Evolutionary conservation across 306 rosid genomes (phyloP).

Genomic region (Vigna nakashimae): DNA sequence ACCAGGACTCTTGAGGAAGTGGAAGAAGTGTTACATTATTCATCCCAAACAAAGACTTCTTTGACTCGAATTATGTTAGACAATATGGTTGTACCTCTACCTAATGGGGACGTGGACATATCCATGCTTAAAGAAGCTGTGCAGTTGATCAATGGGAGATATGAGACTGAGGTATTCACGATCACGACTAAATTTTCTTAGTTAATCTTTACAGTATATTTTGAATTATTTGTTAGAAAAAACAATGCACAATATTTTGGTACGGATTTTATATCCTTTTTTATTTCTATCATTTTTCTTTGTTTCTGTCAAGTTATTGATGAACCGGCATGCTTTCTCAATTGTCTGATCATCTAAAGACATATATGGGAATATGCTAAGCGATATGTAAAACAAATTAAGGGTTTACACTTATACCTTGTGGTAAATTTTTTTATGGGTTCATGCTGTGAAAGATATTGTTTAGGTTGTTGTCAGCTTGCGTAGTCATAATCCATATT

Average conservation of each 20-base stretch:
- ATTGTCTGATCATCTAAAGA: not conserved
- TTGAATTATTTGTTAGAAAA: conserved; percentile 12
- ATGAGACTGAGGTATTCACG: conserved; percentile 80
- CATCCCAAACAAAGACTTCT: conserved; percentile 76
- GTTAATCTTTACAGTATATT: conserved; percentile 14
- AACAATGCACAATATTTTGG: conserved; percentile 26
- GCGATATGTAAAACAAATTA: not conserved
- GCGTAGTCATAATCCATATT: not conserved
- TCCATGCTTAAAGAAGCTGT: conserved; percentile 89
- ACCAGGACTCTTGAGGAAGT: conserved; percentile 93
- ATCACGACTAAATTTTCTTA: conserved; percentile 16
- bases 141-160: conserved; percentile 70
- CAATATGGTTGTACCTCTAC: conserved; percentile 89
- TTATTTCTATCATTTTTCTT: not conserved
- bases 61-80: conserved; percentile 94
- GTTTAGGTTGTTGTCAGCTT: conserved; percentile 7
- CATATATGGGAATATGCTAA: not conserved
- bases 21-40: conserved; percentile 67
- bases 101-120: conserved; percentile 77
- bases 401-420: not conserved
- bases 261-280: conserved; percentile 1
- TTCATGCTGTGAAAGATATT: conserved; percentile 21
- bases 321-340: conserved; percentile 24
- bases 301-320: conserved; percentile 5
- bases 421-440: not conserved